Evolutionary conservation across 2,329 filamentous ascomycete species (phyloP).

Genomic region (Pyrenochaeta sp.): DNA sequence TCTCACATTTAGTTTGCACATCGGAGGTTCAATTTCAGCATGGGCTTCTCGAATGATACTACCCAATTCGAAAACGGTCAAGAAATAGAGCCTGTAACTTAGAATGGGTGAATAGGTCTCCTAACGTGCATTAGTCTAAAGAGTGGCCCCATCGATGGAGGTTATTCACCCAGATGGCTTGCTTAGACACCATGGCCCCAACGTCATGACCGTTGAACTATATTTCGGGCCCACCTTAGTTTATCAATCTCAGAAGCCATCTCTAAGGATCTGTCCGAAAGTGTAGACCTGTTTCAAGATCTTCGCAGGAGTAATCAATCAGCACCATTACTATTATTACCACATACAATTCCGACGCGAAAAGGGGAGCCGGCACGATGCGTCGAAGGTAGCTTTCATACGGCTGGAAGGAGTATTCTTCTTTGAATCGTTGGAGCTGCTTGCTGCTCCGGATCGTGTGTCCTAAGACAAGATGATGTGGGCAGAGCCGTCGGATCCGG

Average conservation of each 20-base stretch:
- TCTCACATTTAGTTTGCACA: no score
- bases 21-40: no score
- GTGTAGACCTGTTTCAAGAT: background rate
- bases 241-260: background rate
- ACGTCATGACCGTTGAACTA: slow-evolving; percentile 5
- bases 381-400: background rate
- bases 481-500: slow-evolving; percentile 1
- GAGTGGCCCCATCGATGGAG: background rate
- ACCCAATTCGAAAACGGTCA: no score
- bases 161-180: slow-evolving; percentile 4
- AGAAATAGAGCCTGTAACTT: no score
- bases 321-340: background rate
- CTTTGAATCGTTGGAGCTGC: background rate
- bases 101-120: no score
- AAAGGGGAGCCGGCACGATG: background rate
- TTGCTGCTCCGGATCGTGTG: background rate
- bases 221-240: background rate
- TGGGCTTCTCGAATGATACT: no score
- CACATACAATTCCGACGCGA: background rate
- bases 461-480: background rate
- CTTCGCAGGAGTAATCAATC: background rate
- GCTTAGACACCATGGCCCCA: slow-evolving; percentile 11
- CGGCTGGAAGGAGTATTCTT: background rate
- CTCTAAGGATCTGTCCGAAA: background rate
- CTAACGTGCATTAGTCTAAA: background rate